A percentile compares a stretch with the other conserved stretches of the same genome.
Evolutionary conservation across 176 grass and related monocot species (phyloP).

Genomic region (Musa troglodytarum): DNA sequence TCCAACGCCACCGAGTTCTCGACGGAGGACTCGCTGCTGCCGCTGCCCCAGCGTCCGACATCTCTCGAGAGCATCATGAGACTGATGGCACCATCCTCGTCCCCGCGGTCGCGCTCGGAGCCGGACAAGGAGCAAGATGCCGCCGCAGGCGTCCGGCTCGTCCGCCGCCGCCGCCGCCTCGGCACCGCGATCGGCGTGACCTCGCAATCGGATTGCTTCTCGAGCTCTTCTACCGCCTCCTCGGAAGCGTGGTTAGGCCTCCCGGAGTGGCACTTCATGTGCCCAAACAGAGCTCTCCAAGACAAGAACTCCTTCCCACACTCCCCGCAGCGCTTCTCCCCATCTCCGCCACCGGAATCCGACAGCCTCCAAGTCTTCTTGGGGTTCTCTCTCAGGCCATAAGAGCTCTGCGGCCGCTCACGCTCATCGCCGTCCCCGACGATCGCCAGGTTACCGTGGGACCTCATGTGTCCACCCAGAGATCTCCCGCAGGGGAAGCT

Average conservation of each 20-base stretch:
- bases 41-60: conserved; percentile 1
- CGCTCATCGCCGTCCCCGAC: not conserved
- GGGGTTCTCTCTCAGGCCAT: conserved; percentile 54
- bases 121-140: conserved; percentile 19
- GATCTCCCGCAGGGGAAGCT: conserved; percentile 9
- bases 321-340: conserved; percentile 23
- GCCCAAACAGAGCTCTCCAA: conserved; percentile 5
- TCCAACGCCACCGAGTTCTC: conserved; percentile 5
- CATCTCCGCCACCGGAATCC: conserved; percentile 7
- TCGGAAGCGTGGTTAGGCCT: not conserved
- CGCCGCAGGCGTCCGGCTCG: conserved; percentile 24
- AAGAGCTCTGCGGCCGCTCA: conserved; percentile 3
- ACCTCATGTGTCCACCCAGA: conserved; percentile 21
- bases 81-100: conserved; percentile 43
- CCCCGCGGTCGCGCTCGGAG: conserved; percentile 22
- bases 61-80: conserved; percentile 57
- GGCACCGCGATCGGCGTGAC: not conserved
- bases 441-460: not conserved
- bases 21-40: conserved; percentile 5
- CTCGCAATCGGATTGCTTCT: conserved; percentile 7
- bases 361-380: conserved; percentile 65
- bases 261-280: conserved; percentile 27
- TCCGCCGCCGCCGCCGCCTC: conserved; percentile 27
- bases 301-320: conserved; percentile 24
- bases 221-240: not conserved